A percentile compares a stretch with the other conserved stretches of the same genome.
phyloP scores from a whole-genome alignment of 352 stramenopile species.

The Globisporangium megalacanthum region DNA sequence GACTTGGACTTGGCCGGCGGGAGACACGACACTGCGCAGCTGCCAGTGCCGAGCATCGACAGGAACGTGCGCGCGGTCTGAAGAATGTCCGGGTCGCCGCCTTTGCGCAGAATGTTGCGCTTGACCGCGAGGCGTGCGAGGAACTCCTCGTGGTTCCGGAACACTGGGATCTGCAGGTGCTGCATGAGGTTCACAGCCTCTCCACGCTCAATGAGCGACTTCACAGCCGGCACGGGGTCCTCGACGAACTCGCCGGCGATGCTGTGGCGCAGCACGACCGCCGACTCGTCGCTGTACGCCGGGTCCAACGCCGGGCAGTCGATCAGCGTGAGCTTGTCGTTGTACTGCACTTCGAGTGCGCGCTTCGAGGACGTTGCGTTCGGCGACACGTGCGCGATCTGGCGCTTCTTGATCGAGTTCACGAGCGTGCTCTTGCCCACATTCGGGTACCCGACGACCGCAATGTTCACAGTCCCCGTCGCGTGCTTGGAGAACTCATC shows the following conservation, averaged over 20 bases:
- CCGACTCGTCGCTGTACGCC: conserved; percentile 85
- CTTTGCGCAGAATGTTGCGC: conserved; percentile 94
- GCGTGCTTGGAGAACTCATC: conserved; percentile 94
- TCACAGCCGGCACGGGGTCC: conserved; percentile 92
- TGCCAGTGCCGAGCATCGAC: conserved; percentile 54
- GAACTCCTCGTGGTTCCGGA: conserved; percentile 92
- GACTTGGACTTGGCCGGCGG: conserved; percentile 77
- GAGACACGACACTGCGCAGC: conserved; percentile 52
- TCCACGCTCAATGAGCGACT: conserved; percentile 88
- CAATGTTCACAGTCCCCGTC: conserved; percentile 79
- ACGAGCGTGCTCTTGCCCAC: conserved; percentile 93
- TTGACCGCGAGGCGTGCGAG: conserved; percentile 93
- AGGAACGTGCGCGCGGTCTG: conserved; percentile 90
- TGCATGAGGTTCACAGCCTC: conserved; percentile 94
- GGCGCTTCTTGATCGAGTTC: conserved; percentile 91
- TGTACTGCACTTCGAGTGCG: conserved; percentile 91
- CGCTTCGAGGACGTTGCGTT: conserved; percentile 75
- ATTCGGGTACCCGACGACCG: conserved; percentile 99
- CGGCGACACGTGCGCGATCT: conserved; percentile 40
- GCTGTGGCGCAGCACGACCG: conserved; percentile 91
- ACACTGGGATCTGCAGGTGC: conserved; percentile 93
- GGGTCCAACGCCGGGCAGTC: conserved; percentile 97
- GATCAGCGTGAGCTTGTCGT: conserved; percentile 95
- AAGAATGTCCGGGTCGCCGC: conserved; percentile 94
- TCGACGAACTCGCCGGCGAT: conserved; percentile 93